Percentiles rank a stretch among this genome's conserved stretches.
These are phyloP conservation scores for Fomitopsis pinicola DNA, from an alignment of 1,284 basidiomycete species.

Conservation along the genomic window DNA sequence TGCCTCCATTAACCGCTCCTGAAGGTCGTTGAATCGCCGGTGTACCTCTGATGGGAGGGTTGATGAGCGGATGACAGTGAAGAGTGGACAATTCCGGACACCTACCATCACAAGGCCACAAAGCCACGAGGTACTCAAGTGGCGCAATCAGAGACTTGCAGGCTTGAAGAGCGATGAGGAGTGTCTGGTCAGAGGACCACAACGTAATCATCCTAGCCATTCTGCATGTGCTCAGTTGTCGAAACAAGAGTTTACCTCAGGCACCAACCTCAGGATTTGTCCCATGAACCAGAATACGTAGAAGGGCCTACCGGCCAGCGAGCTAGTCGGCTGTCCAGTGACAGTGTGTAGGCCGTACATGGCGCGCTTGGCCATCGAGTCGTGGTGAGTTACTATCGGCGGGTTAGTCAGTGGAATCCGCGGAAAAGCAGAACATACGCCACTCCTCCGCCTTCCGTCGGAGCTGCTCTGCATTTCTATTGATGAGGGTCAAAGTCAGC, in stretches of 20 bases:
- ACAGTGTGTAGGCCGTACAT: conserved; percentile 58
- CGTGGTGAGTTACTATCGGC: conserved; percentile 57
- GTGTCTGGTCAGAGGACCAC: conserved; percentile 57
- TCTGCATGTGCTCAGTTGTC: conserved; percentile 9
- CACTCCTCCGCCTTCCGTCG: conserved; percentile 68
- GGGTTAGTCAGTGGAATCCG: background rate
- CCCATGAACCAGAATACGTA: conserved; percentile 78
- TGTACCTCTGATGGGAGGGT: conserved; percentile 43
- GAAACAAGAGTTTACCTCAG: background rate
- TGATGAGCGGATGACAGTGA: background rate
- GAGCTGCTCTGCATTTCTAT: conserved; percentile 51
- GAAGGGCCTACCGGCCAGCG: conserved; percentile 48
- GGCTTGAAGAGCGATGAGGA: conserved; percentile 62
- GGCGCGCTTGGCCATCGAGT: conserved; percentile 52
- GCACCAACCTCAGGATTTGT: conserved; percentile 56
- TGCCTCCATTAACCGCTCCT: conserved; percentile 42
- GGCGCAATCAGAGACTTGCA: conserved; percentile 57
- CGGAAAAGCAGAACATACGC: conserved; percentile 44
- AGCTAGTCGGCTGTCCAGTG: conserved; percentile 54
- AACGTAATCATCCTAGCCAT: conserved; percentile 48
- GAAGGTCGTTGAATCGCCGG: conserved; percentile 41
- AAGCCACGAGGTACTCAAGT: conserved; percentile 57
- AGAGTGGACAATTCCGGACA: background rate
- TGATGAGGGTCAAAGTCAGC: background rate
- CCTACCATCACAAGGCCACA: conserved; percentile 69